Evolutionary conservation across 306 rosid genomes (phyloP).

Genomic region (Cucumis melo): DNA sequence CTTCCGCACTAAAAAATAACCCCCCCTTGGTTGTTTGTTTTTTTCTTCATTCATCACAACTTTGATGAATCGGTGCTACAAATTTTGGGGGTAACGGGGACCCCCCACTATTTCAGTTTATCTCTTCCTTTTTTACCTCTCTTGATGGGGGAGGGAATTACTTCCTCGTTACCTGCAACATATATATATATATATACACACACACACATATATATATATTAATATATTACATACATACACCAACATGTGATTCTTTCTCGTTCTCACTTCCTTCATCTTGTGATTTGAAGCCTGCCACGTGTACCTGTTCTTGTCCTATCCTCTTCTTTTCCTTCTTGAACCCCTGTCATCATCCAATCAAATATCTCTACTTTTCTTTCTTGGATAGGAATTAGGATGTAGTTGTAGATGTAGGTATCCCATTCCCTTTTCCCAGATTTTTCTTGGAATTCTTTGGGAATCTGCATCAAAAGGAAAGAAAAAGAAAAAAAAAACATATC

Average conservation of each 20-base stretch:
- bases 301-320: neutral
- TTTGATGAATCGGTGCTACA: neutral
- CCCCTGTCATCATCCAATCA: conserved; percentile 1
- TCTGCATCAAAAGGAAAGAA: neutral
- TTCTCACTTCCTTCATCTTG: neutral
- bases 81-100: neutral
- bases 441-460: neutral
- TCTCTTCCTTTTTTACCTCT: neutral
- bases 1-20: conserved; percentile 20
- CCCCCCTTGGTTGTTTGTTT: no score
- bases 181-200: no score
- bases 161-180: neutral
- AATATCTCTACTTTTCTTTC: neutral
- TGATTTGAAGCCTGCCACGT: neutral
- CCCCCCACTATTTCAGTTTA: neutral
- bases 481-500: neutral
- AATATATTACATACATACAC: neutral
- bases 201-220: no score
- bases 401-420: neutral
- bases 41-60: no score
- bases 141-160: neutral
- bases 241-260: neutral
- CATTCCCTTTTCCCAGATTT: neutral
- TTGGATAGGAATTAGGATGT: neutral
- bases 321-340: neutral